phyloP scores from a whole-genome alignment of 345 rosid species.

The Psidium guajava region DNA sequence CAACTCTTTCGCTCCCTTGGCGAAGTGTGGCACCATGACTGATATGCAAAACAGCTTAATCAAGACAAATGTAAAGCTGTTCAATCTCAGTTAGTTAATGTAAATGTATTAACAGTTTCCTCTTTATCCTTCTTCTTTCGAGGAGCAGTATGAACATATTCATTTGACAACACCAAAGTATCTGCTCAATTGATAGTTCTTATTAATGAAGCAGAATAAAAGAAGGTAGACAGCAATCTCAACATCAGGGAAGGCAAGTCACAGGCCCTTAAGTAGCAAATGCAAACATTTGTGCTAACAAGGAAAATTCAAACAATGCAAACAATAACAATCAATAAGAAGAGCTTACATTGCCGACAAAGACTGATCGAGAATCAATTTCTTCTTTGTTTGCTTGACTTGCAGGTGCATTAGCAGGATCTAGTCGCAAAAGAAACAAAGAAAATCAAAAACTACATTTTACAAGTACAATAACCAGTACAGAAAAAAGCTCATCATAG shows the following conservation, averaged over 20 bases:
- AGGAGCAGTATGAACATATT: not conserved
- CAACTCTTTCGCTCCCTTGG: not conserved
- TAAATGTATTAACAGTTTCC: not conserved
- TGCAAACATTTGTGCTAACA: not conserved
- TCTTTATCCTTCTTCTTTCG: not conserved
- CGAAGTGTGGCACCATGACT: not conserved
- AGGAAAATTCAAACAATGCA: not conserved
- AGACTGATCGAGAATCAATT: constrained; percentile 63
- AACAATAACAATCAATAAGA: constrained; percentile 5
- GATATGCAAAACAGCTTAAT: not conserved
- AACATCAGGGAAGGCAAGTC: not conserved
- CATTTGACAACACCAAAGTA: not conserved
- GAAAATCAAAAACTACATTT: not conserved
- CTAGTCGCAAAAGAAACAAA: constrained; percentile 21
- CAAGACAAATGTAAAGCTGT: not conserved
- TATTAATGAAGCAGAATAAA: not conserved
- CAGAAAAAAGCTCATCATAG: not conserved
- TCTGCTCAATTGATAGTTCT: not conserved
- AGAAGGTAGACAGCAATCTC: not conserved
- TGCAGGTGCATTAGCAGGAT: constrained; percentile 40
- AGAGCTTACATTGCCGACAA: constrained; percentile 70
- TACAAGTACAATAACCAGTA: not conserved
- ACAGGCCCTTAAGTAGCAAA: not conserved
- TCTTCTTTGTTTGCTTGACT: constrained; percentile 59
- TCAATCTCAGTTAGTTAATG: not conserved